Conservation (phyloP, 495 filamentous ascomycete species). For the Astrothelium macrocarpum region DNA sequence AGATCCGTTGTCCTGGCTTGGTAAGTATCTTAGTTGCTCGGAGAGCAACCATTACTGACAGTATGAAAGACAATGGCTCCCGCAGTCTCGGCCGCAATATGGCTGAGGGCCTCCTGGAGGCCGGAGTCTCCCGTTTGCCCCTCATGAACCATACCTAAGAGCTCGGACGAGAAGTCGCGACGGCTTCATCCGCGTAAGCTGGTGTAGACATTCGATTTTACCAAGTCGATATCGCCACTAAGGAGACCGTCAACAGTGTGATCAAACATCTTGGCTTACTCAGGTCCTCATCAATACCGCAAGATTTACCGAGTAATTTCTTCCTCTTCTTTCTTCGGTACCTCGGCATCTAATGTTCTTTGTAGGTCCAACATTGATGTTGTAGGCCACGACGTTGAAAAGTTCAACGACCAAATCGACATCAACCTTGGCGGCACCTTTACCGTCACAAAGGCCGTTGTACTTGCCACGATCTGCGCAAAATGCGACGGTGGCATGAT, state of each 20-base stretch:
- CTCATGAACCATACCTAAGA: slow-evolving; percentile 68
- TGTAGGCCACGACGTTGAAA: slow-evolving; percentile 43
- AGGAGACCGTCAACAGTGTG: slow-evolving; percentile 49
- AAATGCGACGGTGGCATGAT: slow-evolving; percentile 46
- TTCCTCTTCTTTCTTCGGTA: neutral
- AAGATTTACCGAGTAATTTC: slow-evolving; percentile 65
- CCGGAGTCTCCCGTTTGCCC: slow-evolving; percentile 59
- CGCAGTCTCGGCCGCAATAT: slow-evolving; percentile 69
- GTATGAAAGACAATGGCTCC: slow-evolving; percentile 19
- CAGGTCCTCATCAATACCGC: slow-evolving; percentile 76
- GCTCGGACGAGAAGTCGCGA: slow-evolving; percentile 57
- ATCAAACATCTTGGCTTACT: slow-evolving; percentile 48
- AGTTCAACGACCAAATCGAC: slow-evolving; percentile 63
- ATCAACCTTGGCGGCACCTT: slow-evolving; percentile 71
- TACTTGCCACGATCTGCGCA: slow-evolving; percentile 50
- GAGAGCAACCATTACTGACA: too few species aligned
- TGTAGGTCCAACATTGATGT: slow-evolving; percentile 57
- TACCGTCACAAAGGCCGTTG: slow-evolving; percentile 55
- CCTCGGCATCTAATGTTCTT: slow-evolving; percentile 7
- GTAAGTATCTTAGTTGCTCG: too few species aligned
- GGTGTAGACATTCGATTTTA: slow-evolving; percentile 65
- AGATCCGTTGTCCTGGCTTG: slow-evolving; percentile 66
- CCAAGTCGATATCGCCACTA: slow-evolving; percentile 58
- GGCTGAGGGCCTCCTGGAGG: slow-evolving; percentile 64
- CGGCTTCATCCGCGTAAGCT: slow-evolving; percentile 55